phyloP scores from a whole-genome alignment of 106 monocot species.

The Amphibolis antarctica region DNA sequence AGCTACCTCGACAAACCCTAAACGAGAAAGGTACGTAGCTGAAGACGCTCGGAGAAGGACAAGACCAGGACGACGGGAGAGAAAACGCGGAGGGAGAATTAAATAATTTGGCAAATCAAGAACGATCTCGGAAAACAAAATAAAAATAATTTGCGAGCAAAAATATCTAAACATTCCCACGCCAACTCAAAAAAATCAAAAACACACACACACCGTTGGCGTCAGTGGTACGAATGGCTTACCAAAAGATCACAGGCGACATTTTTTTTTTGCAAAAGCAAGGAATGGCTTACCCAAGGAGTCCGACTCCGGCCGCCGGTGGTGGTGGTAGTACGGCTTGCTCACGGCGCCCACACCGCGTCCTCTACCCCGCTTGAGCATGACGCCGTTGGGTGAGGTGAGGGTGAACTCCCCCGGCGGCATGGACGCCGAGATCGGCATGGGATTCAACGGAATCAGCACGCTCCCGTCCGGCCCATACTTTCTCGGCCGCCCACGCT shows the following conservation, averaged over 20 bases:
- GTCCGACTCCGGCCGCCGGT: constrained; percentile 4
- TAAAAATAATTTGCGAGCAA: not conserved
- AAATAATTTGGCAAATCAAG: too few species aligned
- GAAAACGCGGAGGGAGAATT: too few species aligned
- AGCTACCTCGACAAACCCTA: too few species aligned
- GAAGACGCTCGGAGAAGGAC: too few species aligned
- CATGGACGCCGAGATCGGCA: constrained; percentile 59
- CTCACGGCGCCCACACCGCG: constrained; percentile 42
- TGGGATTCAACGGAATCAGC: constrained; percentile 41
- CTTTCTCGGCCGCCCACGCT: constrained; percentile 73
- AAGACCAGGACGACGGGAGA: too few species aligned
- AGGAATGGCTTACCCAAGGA: not conserved
- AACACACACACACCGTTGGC: not conserved
- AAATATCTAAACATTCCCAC: too few species aligned
- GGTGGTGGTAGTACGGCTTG: constrained; percentile 22
- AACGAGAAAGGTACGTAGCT: too few species aligned
- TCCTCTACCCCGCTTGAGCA: constrained; percentile 72
- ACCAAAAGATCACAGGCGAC: too few species aligned
- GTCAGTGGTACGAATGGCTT: too few species aligned
- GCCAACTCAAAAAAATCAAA: too few species aligned
- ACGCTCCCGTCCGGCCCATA: constrained; percentile 63
- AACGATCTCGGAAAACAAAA: not conserved
- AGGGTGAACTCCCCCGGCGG: constrained; percentile 37
- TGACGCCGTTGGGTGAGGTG: constrained; percentile 8
- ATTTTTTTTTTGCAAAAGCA: too few species aligned